A percentile compares a stretch with the other conserved stretches of the same genome.
Evolutionary conservation across 768 basidiomycete species (phyloP).

Genomic region (Mycena epipterygia): DNA sequence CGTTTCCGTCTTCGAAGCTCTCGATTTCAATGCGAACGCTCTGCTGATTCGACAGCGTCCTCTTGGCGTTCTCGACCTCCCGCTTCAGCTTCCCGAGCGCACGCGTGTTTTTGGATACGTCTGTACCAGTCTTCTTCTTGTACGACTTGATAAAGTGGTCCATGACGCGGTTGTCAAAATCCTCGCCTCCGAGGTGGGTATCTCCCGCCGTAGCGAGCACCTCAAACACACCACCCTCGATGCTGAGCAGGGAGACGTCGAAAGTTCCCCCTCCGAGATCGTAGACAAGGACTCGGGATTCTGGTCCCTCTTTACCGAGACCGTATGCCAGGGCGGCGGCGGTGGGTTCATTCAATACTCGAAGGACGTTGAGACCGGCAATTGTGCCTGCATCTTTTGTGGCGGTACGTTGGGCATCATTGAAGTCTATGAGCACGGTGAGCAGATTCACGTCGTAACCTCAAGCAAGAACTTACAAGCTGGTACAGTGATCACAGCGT

Average conservation of each 20-base stretch:
- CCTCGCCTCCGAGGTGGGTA: conserved; percentile 81
- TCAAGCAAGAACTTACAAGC: conserved; percentile 56
- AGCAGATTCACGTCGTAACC: conserved; percentile 42
- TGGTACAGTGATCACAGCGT: conserved; percentile 72
- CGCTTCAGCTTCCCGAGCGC: conserved; percentile 80
- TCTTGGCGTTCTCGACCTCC: conserved; percentile 82
- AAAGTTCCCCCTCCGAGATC: conserved; percentile 83
- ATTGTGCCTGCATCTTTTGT: conserved; percentile 79
- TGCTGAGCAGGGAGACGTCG: conserved; percentile 78
- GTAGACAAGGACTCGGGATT: conserved; percentile 76
- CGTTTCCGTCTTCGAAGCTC: conserved; percentile 78
- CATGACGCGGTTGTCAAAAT: conserved; percentile 81
- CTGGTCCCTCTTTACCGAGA: conserved; percentile 71
- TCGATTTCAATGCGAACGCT: conserved; percentile 75
- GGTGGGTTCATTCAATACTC: conserved; percentile 79
- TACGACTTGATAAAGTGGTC: conserved; percentile 78
- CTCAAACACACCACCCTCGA: conserved; percentile 79
- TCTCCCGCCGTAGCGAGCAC: conserved; percentile 81
- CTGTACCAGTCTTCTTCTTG: conserved; percentile 75
- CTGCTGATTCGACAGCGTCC: conserved; percentile 67
- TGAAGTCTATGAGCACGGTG: conserved; percentile 61
- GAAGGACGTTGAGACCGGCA: conserved; percentile 73
- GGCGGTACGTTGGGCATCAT: conserved; percentile 76
- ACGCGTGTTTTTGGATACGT: conserved; percentile 71
- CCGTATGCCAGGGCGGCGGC: conserved; percentile 81